phyloP scores from a whole-genome alignment of 2,329 filamentous ascomycete genomes.

The Podosphaera fusca region DNA sequence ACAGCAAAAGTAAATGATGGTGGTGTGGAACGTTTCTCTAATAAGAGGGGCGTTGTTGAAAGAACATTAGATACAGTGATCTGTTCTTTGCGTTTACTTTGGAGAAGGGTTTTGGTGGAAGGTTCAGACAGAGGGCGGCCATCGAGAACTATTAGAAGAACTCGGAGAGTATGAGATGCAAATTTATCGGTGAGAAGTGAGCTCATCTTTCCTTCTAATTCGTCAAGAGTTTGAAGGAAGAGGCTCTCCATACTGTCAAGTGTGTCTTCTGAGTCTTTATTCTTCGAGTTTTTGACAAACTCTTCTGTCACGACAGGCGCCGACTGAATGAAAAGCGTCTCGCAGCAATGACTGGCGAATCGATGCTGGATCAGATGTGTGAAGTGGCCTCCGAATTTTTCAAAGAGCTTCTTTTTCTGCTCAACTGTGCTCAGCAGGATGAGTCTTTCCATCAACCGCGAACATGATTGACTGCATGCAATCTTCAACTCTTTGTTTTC shows the following conservation, averaged over 20 bases:
- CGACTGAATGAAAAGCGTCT: constrained; percentile 69
- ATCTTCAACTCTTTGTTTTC: constrained; percentile 87
- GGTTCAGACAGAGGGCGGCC: constrained; percentile 55
- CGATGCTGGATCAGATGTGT: constrained; percentile 78
- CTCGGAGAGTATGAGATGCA: constrained; percentile 73
- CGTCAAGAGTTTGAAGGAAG: constrained; percentile 62
- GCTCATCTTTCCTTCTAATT: constrained; percentile 65
- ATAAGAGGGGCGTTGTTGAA: constrained; percentile 24
- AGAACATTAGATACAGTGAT: constrained; percentile 36
- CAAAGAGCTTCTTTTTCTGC: constrained; percentile 74
- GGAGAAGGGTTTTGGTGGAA: constrained; percentile 49
- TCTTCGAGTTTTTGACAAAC: constrained; percentile 24
- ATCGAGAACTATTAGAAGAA: constrained; percentile 65
- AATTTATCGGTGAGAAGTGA: constrained; percentile 72
- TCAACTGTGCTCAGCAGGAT: constrained; percentile 56
- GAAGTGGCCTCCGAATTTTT: constrained; percentile 69
- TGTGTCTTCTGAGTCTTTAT: constrained; percentile 21
- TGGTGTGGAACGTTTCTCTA: constrained; percentile 39
- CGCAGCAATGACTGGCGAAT: constrained; percentile 93
- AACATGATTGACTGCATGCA: constrained; percentile 87
- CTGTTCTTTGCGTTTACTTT: constrained; percentile 83
- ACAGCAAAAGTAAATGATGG: constrained; percentile 54
- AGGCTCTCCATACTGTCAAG: constrained; percentile 55
- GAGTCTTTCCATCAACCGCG: constrained; percentile 72
- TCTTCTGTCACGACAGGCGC: constrained; percentile 61